Conservation (phyloP, 768 basidiomycete species). For the Phanerochaete carnosa region DNA sequence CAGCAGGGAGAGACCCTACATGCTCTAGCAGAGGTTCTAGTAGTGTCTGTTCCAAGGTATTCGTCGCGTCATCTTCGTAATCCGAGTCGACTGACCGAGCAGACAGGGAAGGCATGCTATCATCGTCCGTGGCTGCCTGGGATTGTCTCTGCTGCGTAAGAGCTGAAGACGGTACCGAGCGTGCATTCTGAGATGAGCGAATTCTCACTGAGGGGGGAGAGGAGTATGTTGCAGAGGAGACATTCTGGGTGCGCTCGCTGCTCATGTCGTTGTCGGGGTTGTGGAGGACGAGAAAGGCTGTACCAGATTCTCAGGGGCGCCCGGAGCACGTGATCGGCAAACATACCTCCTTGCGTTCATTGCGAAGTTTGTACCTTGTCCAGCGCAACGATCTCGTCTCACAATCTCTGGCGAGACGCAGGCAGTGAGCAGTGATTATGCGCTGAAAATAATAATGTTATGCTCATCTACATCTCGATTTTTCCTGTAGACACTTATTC, state of each 20-base stretch:
- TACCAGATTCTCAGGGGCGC: neutral
- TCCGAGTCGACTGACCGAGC: neutral
- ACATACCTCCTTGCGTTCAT: too few species aligned
- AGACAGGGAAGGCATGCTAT: neutral
- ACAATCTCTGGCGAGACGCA: too few species aligned
- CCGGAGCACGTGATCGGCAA: neutral
- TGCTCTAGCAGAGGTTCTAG: too few species aligned
- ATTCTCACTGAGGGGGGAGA: too few species aligned
- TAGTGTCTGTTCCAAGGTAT: too few species aligned
- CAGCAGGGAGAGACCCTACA: too few species aligned
- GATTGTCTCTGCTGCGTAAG: neutral
- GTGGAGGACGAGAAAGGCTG: neutral
- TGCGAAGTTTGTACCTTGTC: too few species aligned
- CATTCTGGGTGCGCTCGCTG: neutral
- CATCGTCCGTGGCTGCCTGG: neutral
- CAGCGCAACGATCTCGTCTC: too few species aligned
- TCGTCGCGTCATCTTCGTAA: neutral
- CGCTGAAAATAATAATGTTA: too few species aligned
- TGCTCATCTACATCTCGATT: too few species aligned
- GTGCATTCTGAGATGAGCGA: neutral
- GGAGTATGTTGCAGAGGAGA: neutral
- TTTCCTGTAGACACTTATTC: too few species aligned
- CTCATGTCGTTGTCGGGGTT: neutral
- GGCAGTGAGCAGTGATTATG: too few species aligned
- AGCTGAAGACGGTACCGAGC: neutral